Evolutionary conservation across 2,329 filamentous ascomycete genomes (phyloP), one percentile per base, ranked within the genome.

Genomic region (Tolypocladium pustulatum): DNA sequence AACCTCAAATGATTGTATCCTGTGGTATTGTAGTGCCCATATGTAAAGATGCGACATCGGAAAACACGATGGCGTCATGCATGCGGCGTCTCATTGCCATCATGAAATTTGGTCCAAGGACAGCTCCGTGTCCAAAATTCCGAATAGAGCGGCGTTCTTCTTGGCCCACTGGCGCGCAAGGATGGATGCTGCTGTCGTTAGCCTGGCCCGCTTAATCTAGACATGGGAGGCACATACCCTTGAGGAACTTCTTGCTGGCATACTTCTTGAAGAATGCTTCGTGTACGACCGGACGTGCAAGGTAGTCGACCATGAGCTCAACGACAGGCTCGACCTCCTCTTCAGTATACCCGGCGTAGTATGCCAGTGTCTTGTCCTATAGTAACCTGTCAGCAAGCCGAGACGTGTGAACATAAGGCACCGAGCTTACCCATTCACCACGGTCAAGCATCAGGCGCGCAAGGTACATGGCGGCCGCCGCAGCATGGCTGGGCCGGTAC

Each of bases 211-310:
- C n/a, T 5, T 8, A 4, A 20, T 22, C 34, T 4, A 15, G n/a
- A 22, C 37, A 37, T 4, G 12, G 22, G 20, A 22, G 15, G 36
- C n/a, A 67, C 82, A 76, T 85, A 96, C 93, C 92, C 80, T 99
- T 99, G 68, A 97, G 78, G 77, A 97, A 99, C 77, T 96, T 97
- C 81, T 97, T 99, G 84, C 91, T 96, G 59, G 94, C 94, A 73
- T 99, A 99, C 76, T 99, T 99, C 84, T 96, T 96, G 82, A 97
- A 97, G 81, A 99, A 97, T 41, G 94, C 95, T 72, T 97, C 93
- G 70, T 99, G 94, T 51, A 87, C 84, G 57, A 97, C 89, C 32
- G 93, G 94, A 15, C 90, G 86, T 60, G 89, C 89, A 43, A 99
- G 87, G 72, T 99, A 99, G 73, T 99, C 92, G 61, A 99, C 86